These are phyloP conservation scores for Ensete ventricosum DNA, from an alignment of 176 grass and related monocot species.

Conservation along the genomic window DNA sequence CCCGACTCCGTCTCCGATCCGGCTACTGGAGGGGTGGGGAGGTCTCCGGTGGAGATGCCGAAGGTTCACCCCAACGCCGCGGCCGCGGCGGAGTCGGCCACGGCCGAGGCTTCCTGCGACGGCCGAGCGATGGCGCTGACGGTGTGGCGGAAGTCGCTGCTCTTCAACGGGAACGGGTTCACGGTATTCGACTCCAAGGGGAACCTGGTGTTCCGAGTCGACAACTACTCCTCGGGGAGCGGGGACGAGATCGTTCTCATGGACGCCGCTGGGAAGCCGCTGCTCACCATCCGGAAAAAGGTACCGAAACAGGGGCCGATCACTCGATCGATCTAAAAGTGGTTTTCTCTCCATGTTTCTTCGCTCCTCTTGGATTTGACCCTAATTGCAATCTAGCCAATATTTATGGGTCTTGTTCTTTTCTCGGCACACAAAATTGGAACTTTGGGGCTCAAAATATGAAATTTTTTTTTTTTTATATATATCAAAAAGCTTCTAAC, in stretches of 20 bases:
- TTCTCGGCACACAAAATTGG: too few species aligned
- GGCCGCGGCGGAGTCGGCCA: neutral
- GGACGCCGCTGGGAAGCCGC: slow-evolving; percentile 6
- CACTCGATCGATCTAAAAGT: too few species aligned
- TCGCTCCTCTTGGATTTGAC: too few species aligned
- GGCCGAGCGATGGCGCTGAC: neutral
- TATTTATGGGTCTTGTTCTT: too few species aligned
- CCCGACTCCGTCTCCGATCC: neutral
- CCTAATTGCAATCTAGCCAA: too few species aligned
- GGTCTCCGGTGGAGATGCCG: neutral
- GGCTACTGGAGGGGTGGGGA: neutral
- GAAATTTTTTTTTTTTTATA: too few species aligned
- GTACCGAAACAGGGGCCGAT: neutral
- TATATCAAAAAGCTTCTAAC: too few species aligned
- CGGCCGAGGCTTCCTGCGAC: neutral
- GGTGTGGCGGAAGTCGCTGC: slow-evolving; percentile 6
- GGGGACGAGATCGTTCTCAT: neutral
- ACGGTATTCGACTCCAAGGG: slow-evolving; percentile 3
- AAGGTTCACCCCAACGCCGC: slow-evolving; percentile 2
- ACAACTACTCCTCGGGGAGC: slow-evolving; percentile 4
- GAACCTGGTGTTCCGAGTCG: slow-evolving; percentile 5
- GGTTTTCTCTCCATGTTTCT: neutral
- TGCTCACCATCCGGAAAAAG: neutral
- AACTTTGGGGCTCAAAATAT: too few species aligned
- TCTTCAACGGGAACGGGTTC: slow-evolving; percentile 13